These are phyloP conservation scores for Zygotorulaspora chibaensis DNA, from an alignment of 805 yeast species.

Conservation along the genomic window DNA sequence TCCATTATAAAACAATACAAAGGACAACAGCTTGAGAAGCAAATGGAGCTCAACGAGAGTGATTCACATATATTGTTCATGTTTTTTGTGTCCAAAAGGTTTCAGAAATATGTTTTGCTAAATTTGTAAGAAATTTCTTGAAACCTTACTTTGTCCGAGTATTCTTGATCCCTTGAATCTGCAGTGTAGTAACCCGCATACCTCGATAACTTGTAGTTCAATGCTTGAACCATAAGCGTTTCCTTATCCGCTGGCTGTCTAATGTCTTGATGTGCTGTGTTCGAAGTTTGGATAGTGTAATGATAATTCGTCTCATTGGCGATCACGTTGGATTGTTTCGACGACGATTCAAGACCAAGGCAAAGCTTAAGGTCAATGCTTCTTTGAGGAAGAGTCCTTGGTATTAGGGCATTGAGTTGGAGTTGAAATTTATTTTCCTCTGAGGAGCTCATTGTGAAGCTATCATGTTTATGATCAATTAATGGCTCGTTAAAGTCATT, in stretches of 20 bases:
- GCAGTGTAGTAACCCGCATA: constrained; percentile 22
- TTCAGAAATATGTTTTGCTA: constrained; percentile 30
- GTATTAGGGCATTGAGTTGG: background rate
- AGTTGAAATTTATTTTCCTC: background rate
- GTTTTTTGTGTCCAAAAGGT: background rate
- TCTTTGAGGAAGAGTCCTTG: constrained; percentile 5
- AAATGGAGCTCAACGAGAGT: no score
- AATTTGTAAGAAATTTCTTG: constrained; percentile 35
- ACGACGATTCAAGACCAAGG: background rate
- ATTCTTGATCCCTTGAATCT: constrained; percentile 24
- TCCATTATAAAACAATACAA: no score
- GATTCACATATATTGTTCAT: background rate
- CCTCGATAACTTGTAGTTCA: constrained; percentile 22
- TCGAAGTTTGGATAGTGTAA: constrained; percentile 6
- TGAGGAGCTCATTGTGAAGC: background rate
- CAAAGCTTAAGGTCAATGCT: background rate
- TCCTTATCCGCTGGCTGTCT: constrained; percentile 8
- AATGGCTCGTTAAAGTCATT: constrained; percentile 1
- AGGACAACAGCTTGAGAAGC: no score
- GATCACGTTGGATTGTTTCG: background rate
- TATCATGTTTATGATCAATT: background rate
- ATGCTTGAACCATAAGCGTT: constrained; percentile 14
- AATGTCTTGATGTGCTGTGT: background rate
- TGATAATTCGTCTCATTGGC: constrained; percentile 3
- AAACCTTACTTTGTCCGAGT: constrained; percentile 32